These are phyloP conservation scores for Dactylella cylindrospora DNA, from an alignment of 2,329 filamentous ascomycete species.

Conservation along the genomic window DNA sequence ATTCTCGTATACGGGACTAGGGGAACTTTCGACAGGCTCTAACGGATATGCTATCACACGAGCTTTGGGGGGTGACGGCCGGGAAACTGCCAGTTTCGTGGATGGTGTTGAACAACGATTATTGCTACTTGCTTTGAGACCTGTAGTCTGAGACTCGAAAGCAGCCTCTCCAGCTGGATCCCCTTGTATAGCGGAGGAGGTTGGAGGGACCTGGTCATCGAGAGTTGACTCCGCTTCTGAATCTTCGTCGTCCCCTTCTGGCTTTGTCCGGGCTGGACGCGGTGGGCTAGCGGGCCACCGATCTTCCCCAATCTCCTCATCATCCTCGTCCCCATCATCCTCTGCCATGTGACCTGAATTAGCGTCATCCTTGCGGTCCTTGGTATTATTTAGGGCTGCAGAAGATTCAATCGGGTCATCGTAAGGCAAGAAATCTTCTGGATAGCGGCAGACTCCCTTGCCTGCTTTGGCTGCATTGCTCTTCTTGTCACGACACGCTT, in stretches of 20 bases:
- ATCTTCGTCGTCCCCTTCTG: too few species aligned
- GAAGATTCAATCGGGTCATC: constrained; percentile 23
- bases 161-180: not conserved
- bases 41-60: not conserved
- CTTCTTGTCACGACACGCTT: constrained; percentile 3
- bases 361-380: not conserved
- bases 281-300: too few species aligned
- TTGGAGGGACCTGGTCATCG: not conserved
- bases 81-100: not conserved
- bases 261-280: too few species aligned
- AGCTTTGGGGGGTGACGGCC: constrained; percentile 3
- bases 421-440: constrained; percentile 26
- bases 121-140: not conserved
- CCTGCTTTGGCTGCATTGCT: constrained; percentile 7
- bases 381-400: not conserved
- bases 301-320: too few species aligned
- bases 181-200: constrained; percentile 16
- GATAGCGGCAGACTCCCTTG: constrained; percentile 10
- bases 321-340: not conserved
- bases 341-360: not conserved
- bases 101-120: not conserved
- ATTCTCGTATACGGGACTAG: too few species aligned
- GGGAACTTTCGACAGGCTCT: not conserved
- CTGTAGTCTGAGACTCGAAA: not conserved
- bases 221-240: constrained; percentile 12